Conservation (phyloP, 2,329 filamentous ascomycete species). For the Botrytis sinoallii region DNA sequence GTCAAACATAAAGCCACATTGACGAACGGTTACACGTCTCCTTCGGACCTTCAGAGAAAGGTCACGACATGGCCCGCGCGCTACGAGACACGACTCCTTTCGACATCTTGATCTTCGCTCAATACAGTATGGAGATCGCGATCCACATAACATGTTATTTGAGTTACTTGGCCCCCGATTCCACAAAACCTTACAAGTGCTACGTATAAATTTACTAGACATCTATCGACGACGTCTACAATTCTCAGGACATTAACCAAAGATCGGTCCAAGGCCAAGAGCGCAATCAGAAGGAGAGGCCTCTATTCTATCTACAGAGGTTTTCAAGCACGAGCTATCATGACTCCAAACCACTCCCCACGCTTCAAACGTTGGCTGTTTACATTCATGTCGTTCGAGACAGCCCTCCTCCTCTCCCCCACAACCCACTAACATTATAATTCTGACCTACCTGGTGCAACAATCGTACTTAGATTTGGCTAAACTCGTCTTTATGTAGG, state of each 20-base stretch:
- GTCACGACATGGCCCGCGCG: slow-evolving; percentile 1
- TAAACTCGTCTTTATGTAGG: not conserved
- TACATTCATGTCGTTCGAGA: not conserved
- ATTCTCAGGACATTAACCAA: not conserved
- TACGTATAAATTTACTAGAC: not conserved
- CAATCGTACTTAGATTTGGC: not conserved
- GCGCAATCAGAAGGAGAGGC: not conserved
- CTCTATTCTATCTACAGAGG: not conserved
- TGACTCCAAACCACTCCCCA: not conserved
- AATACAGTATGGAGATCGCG: not conserved
- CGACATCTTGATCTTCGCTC: not conserved
- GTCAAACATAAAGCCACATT: not conserved
- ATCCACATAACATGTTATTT: not conserved
- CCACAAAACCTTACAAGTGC: not conserved
- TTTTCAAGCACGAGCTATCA: not conserved
- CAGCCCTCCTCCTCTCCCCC: not conserved
- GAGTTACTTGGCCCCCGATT: not conserved
- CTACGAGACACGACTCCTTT: slow-evolving; percentile 10
- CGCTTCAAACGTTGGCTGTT: slow-evolving; percentile 3
- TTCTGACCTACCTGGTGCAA: not conserved
- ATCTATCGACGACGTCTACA: not conserved
- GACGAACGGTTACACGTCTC: slow-evolving; percentile 5
- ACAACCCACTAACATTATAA: not conserved
- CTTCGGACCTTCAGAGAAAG: not conserved
- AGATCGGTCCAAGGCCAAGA: not conserved